Conservation (phyloP, 169 alveolate genomes). For the Besnoitia besnoiti region DNA sequence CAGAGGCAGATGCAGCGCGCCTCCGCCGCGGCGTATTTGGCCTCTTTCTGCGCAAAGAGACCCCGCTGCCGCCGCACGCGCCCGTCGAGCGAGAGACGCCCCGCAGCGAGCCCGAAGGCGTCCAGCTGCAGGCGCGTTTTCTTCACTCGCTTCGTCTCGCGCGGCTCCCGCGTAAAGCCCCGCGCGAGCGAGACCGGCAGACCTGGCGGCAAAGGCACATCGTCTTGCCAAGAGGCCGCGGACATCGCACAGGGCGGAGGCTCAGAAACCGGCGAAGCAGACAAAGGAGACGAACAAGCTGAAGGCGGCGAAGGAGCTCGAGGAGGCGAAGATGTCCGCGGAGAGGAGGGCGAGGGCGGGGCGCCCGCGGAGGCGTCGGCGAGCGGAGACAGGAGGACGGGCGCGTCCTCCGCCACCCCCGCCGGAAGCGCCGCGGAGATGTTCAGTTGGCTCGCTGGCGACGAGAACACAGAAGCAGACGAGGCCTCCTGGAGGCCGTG, state of each 20-base stretch:
- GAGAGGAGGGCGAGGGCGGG: neutral
- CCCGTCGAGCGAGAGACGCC: neutral
- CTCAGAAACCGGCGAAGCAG: neutral
- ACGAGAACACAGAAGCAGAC: no score
- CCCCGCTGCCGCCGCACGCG: neutral
- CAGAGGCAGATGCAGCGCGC: slow-evolving; percentile 27
- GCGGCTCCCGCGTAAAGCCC: no score
- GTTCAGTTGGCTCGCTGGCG: no score
- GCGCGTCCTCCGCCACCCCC: neutral
- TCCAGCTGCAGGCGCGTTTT: neutral
- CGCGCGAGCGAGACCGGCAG: no score
- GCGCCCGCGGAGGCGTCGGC: neutral
- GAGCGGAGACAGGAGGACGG: no score
- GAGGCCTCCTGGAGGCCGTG: no score
- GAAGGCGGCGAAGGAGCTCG: neutral
- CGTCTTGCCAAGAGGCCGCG: neutral
- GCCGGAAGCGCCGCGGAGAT: no score
- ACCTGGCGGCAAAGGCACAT: neutral
- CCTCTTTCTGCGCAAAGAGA: neutral
- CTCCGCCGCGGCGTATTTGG: neutral
- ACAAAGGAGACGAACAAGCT: neutral
- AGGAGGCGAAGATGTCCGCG: neutral
- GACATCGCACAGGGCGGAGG: neutral
- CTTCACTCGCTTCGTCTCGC: neutral
- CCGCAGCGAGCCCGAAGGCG: neutral